phyloP scores from a whole-genome alignment of 805 yeast species.

The Ascoidea asiatica region DNA sequence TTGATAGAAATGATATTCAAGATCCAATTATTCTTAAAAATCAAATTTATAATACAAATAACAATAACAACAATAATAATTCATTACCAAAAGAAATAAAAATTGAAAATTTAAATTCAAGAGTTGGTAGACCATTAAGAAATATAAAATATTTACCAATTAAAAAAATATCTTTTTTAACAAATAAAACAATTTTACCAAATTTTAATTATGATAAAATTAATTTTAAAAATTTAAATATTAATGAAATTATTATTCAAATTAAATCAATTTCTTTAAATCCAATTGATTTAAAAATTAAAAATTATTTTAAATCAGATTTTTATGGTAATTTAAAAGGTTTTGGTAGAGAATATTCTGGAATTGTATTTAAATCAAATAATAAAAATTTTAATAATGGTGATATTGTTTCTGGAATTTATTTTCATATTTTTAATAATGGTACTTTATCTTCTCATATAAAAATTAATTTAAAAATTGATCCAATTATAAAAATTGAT shows the following conservation, averaged over 20 bases:
- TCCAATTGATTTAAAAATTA: constrained; percentile 51
- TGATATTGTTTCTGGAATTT: constrained; percentile 52
- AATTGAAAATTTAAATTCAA: neutral
- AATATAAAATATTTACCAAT: constrained; percentile 38
- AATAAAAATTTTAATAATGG: constrained; percentile 26
- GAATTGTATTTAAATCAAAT: constrained; percentile 25
- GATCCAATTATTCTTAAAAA: too few species aligned
- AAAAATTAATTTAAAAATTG: constrained; percentile 36
- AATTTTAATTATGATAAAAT: constrained; percentile 39
- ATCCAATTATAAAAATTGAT: constrained; percentile 34
- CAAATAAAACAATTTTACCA: constrained; percentile 18
- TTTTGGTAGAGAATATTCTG: constrained; percentile 59
- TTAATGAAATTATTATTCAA: constrained; percentile 41
- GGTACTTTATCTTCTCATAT: constrained; percentile 51
- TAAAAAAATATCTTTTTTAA: constrained; percentile 29
- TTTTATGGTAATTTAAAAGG: constrained; percentile 44
- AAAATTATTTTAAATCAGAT: constrained; percentile 38
- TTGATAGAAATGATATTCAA: too few species aligned
- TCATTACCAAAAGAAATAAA: neutral
- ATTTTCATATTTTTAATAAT: constrained; percentile 34
- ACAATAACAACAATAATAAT: neutral
- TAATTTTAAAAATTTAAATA: constrained; percentile 23
- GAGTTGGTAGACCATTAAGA: constrained; percentile 34
- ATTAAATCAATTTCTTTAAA: constrained; percentile 47
- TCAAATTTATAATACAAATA: too few species aligned